Evolutionary conservation across 2,329 filamentous ascomycete species (phyloP).

Genomic region (Metarhizium album): DNA sequence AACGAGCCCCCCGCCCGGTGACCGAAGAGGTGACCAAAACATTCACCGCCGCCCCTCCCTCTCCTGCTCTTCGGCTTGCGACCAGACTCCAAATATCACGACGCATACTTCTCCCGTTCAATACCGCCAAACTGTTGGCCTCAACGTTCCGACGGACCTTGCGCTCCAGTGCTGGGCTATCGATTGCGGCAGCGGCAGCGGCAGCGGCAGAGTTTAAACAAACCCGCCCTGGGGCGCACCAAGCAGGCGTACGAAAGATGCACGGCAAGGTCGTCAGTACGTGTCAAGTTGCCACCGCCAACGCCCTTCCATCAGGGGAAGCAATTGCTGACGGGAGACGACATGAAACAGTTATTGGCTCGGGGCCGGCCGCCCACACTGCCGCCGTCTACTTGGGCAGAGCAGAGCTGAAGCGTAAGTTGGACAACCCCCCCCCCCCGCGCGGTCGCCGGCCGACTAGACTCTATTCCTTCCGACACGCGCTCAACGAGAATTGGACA

Average conservation of each 20-base stretch:
- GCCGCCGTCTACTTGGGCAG: slow-evolving; percentile 93
- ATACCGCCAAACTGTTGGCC: slow-evolving; percentile 80
- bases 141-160: slow-evolving; percentile 67
- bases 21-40: too few relatives aligned
- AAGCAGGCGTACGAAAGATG: slow-evolving; percentile 50
- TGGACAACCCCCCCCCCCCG: neutral
- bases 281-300: slow-evolving; percentile 26
- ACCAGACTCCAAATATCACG: too few relatives aligned
- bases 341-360: slow-evolving; percentile 58
- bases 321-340: slow-evolving; percentile 1
- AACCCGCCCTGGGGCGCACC: slow-evolving; percentile 10
- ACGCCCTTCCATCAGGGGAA: too few relatives aligned
- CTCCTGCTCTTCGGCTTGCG: too few relatives aligned
- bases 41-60: neutral
- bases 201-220: slow-evolving; percentile 50
- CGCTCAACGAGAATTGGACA: too few relatives aligned
- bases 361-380: slow-evolving; percentile 93
- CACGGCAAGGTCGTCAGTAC: slow-evolving; percentile 86
- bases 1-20: too few relatives aligned
- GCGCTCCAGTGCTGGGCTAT: slow-evolving; percentile 63
- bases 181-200: slow-evolving; percentile 57
- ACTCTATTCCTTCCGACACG: too few relatives aligned
- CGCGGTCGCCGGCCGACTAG: neutral
- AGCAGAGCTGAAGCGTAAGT: slow-evolving; percentile 76
- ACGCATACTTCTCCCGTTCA: neutral